Percentiles rank a stretch among this genome's conserved stretches.
These are phyloP conservation scores for Letharia lupina DNA, from an alignment of 495 filamentous ascomycete genomes.

Conservation along the genomic window DNA sequence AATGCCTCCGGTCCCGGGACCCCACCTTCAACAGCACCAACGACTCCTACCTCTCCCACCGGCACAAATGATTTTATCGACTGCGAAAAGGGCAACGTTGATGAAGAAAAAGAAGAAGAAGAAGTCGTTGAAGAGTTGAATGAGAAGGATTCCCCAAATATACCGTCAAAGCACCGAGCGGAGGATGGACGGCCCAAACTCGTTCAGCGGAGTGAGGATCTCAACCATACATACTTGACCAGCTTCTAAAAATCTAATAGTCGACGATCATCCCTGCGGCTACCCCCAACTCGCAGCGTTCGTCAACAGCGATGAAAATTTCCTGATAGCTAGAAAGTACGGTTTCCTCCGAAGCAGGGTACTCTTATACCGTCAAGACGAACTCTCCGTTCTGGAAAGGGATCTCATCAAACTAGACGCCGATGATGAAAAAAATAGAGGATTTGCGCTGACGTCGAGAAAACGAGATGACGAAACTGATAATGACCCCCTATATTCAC, in stretches of 20 bases:
- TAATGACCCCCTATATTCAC: constrained; percentile 18
- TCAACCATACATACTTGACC: not conserved
- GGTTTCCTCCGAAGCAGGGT: constrained; percentile 32
- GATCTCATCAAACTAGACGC: constrained; percentile 29
- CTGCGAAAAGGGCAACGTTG: not conserved
- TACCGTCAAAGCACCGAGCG: constrained; percentile 12
- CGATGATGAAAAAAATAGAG: constrained; percentile 16
- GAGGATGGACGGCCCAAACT: constrained; percentile 19
- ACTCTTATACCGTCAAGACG: constrained; percentile 35
- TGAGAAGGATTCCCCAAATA: not conserved
- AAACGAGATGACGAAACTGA: constrained; percentile 21
- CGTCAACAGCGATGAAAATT: constrained; percentile 30
- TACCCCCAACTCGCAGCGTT: constrained; percentile 35
- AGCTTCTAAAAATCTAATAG: constrained; percentile 17
- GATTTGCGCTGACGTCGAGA: constrained; percentile 18
- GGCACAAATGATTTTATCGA: not conserved
- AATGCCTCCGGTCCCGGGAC: constrained; percentile 9
- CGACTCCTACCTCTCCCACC: constrained; percentile 16
- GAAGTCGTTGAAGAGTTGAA: not conserved
- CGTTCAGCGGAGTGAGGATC: constrained; percentile 18
- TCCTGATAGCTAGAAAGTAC: constrained; percentile 33
- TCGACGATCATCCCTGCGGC: constrained; percentile 30
- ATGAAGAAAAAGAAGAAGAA: not conserved
- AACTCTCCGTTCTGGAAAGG: constrained; percentile 30
- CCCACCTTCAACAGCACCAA: constrained; percentile 21